A percentile compares a stretch with the other conserved stretches of the same genome.
phyloP scores from a whole-genome alignment of 441 rosid species.

The Breynia disticha region DNA sequence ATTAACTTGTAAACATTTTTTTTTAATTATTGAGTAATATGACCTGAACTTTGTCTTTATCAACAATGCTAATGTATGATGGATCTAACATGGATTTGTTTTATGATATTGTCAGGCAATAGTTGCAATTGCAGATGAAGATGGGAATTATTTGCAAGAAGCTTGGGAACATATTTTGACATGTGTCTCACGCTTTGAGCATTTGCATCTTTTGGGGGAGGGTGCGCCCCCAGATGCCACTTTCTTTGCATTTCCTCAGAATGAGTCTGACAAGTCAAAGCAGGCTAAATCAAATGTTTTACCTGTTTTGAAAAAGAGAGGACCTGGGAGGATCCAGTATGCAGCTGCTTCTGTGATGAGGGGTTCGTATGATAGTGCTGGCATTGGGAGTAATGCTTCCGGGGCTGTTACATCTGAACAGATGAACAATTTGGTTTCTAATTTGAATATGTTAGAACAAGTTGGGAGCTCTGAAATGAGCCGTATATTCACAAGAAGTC shows the following conservation, averaged over 20 bases:
- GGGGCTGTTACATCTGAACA: conserved; percentile 80
- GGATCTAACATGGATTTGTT: conserved; percentile 20
- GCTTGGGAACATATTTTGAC: conserved; percentile 99
- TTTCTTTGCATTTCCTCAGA: conserved; percentile 77
- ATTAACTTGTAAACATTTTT: too few relatives aligned
- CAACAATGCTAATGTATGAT: not conserved
- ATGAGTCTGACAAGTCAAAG: conserved; percentile 73
- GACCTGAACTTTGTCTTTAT: too few relatives aligned
- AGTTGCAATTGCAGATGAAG: conserved; percentile 92
- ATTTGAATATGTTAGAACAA: conserved; percentile 93
- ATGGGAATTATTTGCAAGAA: conserved; percentile 97
- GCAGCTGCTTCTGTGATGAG: conserved; percentile 83
- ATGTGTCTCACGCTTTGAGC: conserved; percentile 98
- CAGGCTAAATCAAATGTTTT: conserved; percentile 63
- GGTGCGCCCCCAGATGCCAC: conserved; percentile 99
- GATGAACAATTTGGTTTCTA: conserved; percentile 81
- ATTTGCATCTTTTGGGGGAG: conserved; percentile 96
- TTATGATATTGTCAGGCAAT: conserved; percentile 51
- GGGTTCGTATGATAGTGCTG: conserved; percentile 96
- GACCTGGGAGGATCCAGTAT: conserved; percentile 78
- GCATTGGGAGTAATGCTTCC: conserved; percentile 61
- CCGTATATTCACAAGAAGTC: conserved; percentile 89
- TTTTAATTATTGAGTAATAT: too few relatives aligned
- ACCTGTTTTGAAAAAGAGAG: conserved; percentile 91
- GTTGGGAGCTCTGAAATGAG: conserved; percentile 98